Conservation (phyloP, 2,329 filamentous ascomycete genomes). For the Fusarium poae region DNA sequence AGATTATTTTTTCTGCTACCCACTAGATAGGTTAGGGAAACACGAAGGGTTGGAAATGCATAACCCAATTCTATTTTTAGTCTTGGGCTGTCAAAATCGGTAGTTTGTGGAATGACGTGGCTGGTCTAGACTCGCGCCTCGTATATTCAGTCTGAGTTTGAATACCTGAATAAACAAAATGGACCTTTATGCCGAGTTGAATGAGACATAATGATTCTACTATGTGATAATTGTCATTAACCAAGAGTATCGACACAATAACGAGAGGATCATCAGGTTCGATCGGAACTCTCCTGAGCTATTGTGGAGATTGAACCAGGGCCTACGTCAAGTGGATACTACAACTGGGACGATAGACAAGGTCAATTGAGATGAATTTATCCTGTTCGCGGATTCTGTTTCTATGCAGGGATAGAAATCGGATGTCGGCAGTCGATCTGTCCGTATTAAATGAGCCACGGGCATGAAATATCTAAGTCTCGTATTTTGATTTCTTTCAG, state of each 20-base stretch:
- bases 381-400: background rate
- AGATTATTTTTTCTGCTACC: too few species aligned
- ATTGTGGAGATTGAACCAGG: conserved; percentile 8
- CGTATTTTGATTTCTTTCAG: background rate
- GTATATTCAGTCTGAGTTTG: background rate
- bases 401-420: conserved; percentile 13
- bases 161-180: background rate
- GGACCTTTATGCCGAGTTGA: background rate
- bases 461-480: background rate
- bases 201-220: background rate
- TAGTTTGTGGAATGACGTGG: background rate
- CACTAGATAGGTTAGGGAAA: too few species aligned
- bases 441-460: background rate
- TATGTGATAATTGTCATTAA: too few species aligned
- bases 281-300: conserved; percentile 3
- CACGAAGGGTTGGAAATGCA: background rate
- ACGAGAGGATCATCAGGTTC: background rate
- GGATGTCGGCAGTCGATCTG: conserved; percentile 1
- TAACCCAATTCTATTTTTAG: conserved; percentile 16
- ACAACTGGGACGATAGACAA: background rate
- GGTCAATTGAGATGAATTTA: background rate
- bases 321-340: conserved; percentile 22
- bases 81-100: background rate
- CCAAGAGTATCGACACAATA: too few species aligned
- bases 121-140: background rate